Evolutionary conservation across 371 early-diverging fungal species (phyloP).

Genomic region (Apophysomyces variabilis): DNA sequence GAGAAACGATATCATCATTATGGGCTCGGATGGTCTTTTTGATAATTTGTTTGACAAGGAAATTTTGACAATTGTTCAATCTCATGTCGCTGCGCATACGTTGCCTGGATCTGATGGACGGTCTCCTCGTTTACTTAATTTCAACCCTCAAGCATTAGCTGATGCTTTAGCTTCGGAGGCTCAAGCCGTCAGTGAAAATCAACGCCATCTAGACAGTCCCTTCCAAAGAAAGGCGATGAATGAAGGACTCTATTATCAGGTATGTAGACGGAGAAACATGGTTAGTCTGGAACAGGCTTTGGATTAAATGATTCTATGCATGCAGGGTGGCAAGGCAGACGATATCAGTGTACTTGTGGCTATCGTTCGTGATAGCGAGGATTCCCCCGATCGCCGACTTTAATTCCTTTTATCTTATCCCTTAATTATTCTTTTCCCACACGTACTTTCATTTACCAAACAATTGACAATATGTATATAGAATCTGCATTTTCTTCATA

Average conservation of each 20-base stretch:
- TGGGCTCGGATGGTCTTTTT: constrained; percentile 80
- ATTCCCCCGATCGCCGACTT: constrained; percentile 25
- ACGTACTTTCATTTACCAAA: not conserved
- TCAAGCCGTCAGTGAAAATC: constrained; percentile 75
- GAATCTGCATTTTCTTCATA: not conserved
- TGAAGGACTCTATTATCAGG: constrained; percentile 73
- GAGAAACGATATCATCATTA: constrained; percentile 72
- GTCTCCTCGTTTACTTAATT: constrained; percentile 34
- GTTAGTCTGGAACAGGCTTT: not conserved
- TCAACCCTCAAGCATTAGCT: constrained; percentile 73
- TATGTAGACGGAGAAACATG: constrained; percentile 12
- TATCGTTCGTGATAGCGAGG: constrained; percentile 59
- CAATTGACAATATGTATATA: not conserved
- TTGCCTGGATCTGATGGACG: constrained; percentile 19
- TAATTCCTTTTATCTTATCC: not conserved
- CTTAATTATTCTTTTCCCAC: not conserved
- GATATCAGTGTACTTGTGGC: constrained; percentile 81
- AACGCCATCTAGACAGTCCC: constrained; percentile 71
- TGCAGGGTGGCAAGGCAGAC: constrained; percentile 81
- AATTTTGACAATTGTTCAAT: constrained; percentile 70
- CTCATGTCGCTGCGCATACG: constrained; percentile 57
- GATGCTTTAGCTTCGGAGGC: constrained; percentile 77
- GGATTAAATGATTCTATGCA: constrained; percentile 20
- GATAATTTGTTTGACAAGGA: constrained; percentile 85
- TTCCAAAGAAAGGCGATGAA: constrained; percentile 79